Evolutionary conservation across 1,284 basidiomycete species (phyloP).

Genomic region (Cryptococcus amylolentus): DNA sequence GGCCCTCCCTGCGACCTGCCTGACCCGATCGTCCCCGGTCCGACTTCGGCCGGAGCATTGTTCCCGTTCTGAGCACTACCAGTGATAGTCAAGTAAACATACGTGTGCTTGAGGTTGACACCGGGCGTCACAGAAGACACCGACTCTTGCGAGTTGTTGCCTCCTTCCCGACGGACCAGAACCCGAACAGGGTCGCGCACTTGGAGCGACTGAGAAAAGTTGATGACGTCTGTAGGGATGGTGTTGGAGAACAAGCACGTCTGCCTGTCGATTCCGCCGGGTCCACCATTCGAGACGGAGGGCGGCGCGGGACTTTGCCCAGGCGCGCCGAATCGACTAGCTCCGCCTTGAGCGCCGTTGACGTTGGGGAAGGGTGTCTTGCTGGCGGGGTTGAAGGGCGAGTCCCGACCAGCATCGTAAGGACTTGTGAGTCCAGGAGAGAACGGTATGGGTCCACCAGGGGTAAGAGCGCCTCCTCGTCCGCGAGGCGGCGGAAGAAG

Average conservation of each 20-base stretch:
- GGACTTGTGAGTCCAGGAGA: constrained; percentile 45
- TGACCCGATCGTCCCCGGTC: constrained; percentile 84
- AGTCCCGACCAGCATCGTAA: constrained; percentile 47
- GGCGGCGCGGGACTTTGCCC: constrained; percentile 12
- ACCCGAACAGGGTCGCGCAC: constrained; percentile 93
- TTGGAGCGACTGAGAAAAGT: constrained; percentile 56
- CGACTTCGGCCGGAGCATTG: constrained; percentile 52
- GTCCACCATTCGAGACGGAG: constrained; percentile 4
- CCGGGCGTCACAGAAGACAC: constrained; percentile 53
- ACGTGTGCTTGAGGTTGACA: constrained; percentile 80
- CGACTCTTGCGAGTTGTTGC: constrained; percentile 54
- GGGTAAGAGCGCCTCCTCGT: constrained; percentile 22
- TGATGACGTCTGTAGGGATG: constrained; percentile 54
- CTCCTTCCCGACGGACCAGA: constrained; percentile 87
- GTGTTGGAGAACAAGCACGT: constrained; percentile 84
- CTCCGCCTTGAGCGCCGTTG: constrained; percentile 23
- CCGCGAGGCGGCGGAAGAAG: constrained; percentile 74
- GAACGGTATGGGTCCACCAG: constrained; percentile 29
- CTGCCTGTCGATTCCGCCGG: constrained; percentile 65
- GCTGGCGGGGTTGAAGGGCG: constrained; percentile 56
- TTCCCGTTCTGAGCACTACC: constrained; percentile 69
- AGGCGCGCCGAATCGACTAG: constrained; percentile 24
- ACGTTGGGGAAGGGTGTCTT: constrained; percentile 54
- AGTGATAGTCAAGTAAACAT: constrained; percentile 86
- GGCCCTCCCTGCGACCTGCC: constrained; percentile 57